Conservation (phyloP, 2,329 filamentous ascomycete genomes). For the Alternaria viburni region DNA sequence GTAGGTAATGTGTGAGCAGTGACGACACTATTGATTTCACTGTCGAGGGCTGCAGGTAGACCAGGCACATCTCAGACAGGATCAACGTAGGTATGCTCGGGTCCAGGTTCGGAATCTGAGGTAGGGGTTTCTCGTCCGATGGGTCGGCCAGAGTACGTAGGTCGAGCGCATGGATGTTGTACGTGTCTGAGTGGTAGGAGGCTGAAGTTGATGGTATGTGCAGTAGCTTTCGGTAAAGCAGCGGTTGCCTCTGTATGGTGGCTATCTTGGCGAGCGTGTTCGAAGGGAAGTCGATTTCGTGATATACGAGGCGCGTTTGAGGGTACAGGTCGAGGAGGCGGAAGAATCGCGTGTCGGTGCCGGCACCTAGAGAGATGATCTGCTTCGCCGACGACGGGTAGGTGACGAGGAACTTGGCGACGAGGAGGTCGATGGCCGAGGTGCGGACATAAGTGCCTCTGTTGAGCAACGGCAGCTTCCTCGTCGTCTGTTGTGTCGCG, state of each 20-base stretch:
- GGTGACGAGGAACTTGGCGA: constrained; percentile 70
- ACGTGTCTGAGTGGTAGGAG: constrained; percentile 57
- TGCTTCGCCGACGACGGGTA: constrained; percentile 62
- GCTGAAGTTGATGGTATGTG: constrained; percentile 35
- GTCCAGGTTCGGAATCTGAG: constrained; percentile 54
- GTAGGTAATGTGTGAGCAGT: constrained; percentile 44
- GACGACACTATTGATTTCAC: constrained; percentile 67
- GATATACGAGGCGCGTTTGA: constrained; percentile 68
- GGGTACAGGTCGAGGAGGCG: constrained; percentile 66
- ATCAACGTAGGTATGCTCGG: constrained; percentile 76
- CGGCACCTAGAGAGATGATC: constrained; percentile 90
- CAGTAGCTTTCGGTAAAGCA: constrained; percentile 37
- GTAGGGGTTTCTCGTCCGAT: constrained; percentile 25
- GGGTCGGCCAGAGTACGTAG: constrained; percentile 64
- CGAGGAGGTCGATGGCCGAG: constrained; percentile 77
- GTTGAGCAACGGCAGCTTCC: constrained; percentile 90
- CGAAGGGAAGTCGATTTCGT: constrained; percentile 87
- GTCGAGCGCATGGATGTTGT: constrained; percentile 67
- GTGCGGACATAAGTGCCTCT: constrained; percentile 95
- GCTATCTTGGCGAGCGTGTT: constrained; percentile 72
- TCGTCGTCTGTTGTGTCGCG: constrained; percentile 61
- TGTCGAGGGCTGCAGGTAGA: constrained; percentile 75
- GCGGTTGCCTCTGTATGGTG: constrained; percentile 43
- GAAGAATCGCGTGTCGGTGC: constrained; percentile 89
- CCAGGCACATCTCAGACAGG: constrained; percentile 93